These are phyloP conservation scores for Eutrema yunnanense DNA, from an alignment of 345 rosid species.

Conservation along the genomic window DNA sequence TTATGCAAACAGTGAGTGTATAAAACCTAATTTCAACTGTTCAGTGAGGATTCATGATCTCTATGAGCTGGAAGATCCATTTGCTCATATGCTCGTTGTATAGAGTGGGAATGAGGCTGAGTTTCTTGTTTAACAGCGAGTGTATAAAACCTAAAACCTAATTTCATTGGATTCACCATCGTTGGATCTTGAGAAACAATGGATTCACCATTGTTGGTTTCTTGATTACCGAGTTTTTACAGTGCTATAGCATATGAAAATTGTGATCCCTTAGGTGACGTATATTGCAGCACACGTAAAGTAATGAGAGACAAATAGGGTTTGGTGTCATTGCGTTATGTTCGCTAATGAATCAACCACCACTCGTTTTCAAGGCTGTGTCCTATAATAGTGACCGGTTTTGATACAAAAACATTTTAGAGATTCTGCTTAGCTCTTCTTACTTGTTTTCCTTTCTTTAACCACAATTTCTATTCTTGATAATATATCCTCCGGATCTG, in stretches of 20 bases:
- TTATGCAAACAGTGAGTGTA: neutral
- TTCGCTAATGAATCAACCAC: slow-evolving; percentile 7
- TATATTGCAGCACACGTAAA: slow-evolving; percentile 11
- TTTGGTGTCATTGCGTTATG: slow-evolving; percentile 16
- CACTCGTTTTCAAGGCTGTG: slow-evolving; percentile 10
- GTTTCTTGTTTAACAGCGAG: too few species aligned
- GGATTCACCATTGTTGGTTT: slow-evolving; percentile 16
- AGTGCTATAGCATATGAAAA: neutral
- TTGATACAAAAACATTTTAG: neutral
- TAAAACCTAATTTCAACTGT: slow-evolving; percentile 50
- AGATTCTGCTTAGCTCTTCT: slow-evolving; percentile 5
- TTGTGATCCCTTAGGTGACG: neutral
- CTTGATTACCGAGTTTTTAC: neutral
- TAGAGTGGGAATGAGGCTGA: too few species aligned
- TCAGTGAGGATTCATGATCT: slow-evolving; percentile 67
- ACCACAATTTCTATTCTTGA: slow-evolving; percentile 21
- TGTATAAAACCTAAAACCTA: too few species aligned
- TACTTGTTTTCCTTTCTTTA: slow-evolving; percentile 9
- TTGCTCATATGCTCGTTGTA: too few species aligned
- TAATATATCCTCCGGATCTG: slow-evolving; percentile 6
- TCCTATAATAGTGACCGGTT: slow-evolving; percentile 25
- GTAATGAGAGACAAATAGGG: neutral
- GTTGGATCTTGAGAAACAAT: slow-evolving; percentile 40
- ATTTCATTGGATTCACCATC: too few species aligned
- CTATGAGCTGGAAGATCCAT: slow-evolving; percentile 33